Base-by-base conservation (phyloP, 108 stramenopile genomes). In the Stephanodiscus minutulus region DNA sequence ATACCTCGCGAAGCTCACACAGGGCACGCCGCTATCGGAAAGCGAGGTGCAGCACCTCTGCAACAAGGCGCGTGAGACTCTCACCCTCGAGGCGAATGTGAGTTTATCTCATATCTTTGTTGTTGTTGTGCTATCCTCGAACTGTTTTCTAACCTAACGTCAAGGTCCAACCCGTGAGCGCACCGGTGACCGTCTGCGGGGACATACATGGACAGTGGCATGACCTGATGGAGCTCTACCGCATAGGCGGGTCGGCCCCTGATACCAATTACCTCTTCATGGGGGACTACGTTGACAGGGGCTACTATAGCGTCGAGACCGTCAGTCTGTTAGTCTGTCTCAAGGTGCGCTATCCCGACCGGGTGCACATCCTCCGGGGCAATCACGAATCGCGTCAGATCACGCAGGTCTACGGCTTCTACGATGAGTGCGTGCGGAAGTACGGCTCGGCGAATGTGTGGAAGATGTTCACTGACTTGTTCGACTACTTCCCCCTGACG, bases 281-380 rank as follows among this genome's bases (percentile, higher is more conserved):
- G 96, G 99, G 99, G 12, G 99, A 99, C 78, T 99, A 98, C 69
- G 94, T 99, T 44, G 98, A 99, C 77, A 82, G 98, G 56, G 98
- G 98, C 1, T 99, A 98, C 69, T 99, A 98, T 78, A 95, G 93
- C 39, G 94, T 99, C 39, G 98, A 99, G 80, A 96, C 96, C 1
- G 97, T 97, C 43, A 92, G 93, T 31, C 68, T 98, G 73, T 77
- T 99, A 18, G 93, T 98, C 2, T 91, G 90, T 66, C 88, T 98
- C 57, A 99, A 99, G 70, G 97, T 98, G 25, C 85, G 98, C 31
- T 97, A 91, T 83, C 96, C 95, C 7, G 91, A 97, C 46, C 88
- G 98, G 18, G 86, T 99, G 35, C 88, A 86, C 66, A 89, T 99
- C 66, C 79, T 98, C n/a, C 87, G 98, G 58, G 98, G 96, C 13